Evolutionary conservation across 129 eudicot species (phyloP), one percentile per base, ranked within the genome.

Genomic region (Kitagawia praeruptora): DNA sequence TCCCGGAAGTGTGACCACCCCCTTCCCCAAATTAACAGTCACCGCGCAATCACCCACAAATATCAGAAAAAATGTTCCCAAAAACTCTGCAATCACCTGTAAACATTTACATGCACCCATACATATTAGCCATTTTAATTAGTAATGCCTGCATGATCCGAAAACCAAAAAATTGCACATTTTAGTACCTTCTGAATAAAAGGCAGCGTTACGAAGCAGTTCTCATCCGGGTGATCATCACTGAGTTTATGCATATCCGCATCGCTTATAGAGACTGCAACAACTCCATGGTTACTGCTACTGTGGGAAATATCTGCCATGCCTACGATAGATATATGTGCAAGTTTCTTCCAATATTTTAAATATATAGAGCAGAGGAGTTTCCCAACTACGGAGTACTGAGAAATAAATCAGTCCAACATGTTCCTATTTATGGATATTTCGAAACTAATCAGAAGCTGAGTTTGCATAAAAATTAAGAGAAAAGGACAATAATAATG

Each of bases 21-120:
- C 90, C 46, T 79, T 82, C 78, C 82, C 90, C 15, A 72, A 71
- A 74, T 94, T 88, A 73, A 94, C 93, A 51, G 85, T 90, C 82
- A 90, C 93, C 21, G 96, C 82, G 5, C 85, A 92, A 74, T 97
- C 92, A n/a, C 98, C 98, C 0, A 96, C 96, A 78, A 94, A 92
- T 86, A 94, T 85, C 81, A 94, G 67, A 44, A 92, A 94, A 75
- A 85, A 94, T 12, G 97, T 92, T 4, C 97, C 98, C 2, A 90
- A 23, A 28, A 84, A 56, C 87, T 94, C 98, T 8, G 98, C 98
- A 39, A 94, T 84, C 83, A 91, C 75, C 98, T 94, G 85, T 19
- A 61, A 18, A 51, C 58, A 49, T 18, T 12, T 18, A 3, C 2
- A 38, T 75, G 3, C 73, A 67, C 2, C 8, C 37, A 2, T 31